A percentile compares a stretch with the other conserved stretches of the same genome.
These are phyloP conservation scores for Botrytis fabae DNA, from an alignment of 2,329 filamentous ascomycete species.

Conservation along the genomic window DNA sequence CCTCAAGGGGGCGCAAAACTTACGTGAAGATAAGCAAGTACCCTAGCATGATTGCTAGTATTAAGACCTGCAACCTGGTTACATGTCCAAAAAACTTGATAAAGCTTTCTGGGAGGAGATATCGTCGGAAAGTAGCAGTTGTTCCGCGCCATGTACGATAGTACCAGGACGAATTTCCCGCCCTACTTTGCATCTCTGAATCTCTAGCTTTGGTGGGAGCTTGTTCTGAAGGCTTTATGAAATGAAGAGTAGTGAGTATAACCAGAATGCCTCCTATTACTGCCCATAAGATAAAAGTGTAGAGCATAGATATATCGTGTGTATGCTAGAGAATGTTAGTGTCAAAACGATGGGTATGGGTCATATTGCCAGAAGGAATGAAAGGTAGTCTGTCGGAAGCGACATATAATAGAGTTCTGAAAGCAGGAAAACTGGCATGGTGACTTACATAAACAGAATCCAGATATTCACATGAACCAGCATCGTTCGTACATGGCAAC, in stretches of 20 bases:
- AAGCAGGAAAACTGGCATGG: neutral
- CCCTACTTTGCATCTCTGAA: slow-evolving; percentile 6
- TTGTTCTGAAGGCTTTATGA: slow-evolving; percentile 30
- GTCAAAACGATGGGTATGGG: neutral
- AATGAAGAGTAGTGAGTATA: slow-evolving; percentile 43
- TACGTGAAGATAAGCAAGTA: slow-evolving; percentile 68
- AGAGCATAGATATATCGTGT: slow-evolving; percentile 56
- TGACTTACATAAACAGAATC: slow-evolving; percentile 50
- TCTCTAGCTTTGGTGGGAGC: slow-evolving; percentile 34
- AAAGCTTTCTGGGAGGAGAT: slow-evolving; percentile 61
- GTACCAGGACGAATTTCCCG: slow-evolving; percentile 27
- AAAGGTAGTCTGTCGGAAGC: neutral
- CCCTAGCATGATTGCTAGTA: slow-evolving; percentile 56
- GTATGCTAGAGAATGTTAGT: slow-evolving; percentile 36
- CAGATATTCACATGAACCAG: slow-evolving; percentile 58
- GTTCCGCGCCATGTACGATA: slow-evolving; percentile 32
- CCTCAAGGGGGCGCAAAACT: slow-evolving; percentile 25
- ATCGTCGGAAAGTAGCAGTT: slow-evolving; percentile 35
- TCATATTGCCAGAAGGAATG: neutral
- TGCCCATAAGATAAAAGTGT: slow-evolving; percentile 58
- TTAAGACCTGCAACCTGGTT: slow-evolving; percentile 65
- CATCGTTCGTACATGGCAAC: slow-evolving; percentile 56
- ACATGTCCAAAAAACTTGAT: slow-evolving; percentile 63
- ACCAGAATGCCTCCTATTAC: slow-evolving; percentile 51
- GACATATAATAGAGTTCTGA: no score